phyloP scores from a whole-genome alignment of 225 moss, liverwort and hornwort genomes.

The Climacium dendroides region DNA sequence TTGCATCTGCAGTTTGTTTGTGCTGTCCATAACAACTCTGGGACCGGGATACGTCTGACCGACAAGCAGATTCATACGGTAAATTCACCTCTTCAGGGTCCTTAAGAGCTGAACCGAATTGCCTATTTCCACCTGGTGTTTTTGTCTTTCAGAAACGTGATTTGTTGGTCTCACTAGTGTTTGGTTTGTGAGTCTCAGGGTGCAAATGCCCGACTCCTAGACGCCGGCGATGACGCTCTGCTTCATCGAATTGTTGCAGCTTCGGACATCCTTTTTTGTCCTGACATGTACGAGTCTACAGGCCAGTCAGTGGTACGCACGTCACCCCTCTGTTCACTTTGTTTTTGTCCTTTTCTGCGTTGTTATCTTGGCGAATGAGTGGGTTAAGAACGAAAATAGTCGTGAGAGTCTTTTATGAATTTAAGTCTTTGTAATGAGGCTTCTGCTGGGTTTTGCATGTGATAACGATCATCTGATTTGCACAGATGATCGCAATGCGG shows the following conservation, averaged over 20 bases:
- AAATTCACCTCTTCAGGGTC: not conserved
- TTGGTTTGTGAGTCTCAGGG: constrained; percentile 19
- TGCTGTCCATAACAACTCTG: constrained; percentile 7
- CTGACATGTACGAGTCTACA: constrained; percentile 35
- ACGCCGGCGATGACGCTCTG: constrained; percentile 28
- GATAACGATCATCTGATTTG: not conserved
- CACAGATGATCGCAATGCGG: constrained; percentile 53
- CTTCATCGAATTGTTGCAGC: constrained; percentile 55
- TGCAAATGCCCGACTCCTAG: constrained; percentile 28
- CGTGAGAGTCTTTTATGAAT: not conserved
- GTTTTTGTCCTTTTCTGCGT: not conserved
- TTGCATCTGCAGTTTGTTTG: constrained; percentile 20
- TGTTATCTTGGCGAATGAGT: not conserved
- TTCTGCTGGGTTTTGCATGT: not conserved
- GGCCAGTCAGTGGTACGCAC: constrained; percentile 34
- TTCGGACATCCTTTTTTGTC: constrained; percentile 49
- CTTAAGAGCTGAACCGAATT: not conserved
- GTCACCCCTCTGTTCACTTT: not conserved
- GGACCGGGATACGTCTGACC: not conserved
- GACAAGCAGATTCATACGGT: constrained; percentile 9
- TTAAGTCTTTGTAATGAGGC: not conserved
- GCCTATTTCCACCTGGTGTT: not conserved
- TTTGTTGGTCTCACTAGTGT: not conserved
- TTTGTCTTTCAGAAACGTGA: not conserved
- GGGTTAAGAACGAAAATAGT: not conserved